A percentile compares a stretch with the other conserved stretches of the same genome.
Evolutionary conservation across 208 protist species (phyloP).

Genomic region (Herpetomonas samuelpessoai): DNA sequence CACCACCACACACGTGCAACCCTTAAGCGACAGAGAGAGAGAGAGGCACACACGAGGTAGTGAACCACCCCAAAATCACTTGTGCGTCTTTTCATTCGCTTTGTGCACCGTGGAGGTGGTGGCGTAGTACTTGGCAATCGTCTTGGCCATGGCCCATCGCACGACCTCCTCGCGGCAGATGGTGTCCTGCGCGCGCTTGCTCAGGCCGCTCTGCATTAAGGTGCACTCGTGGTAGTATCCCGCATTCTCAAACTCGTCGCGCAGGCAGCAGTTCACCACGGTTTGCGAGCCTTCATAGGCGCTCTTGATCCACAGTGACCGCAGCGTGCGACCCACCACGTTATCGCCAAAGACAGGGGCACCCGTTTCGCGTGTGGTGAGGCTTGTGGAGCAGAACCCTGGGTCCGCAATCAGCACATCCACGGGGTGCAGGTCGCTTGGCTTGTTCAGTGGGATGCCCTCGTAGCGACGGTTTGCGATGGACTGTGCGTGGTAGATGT

Average conservation of each 20-base stretch:
- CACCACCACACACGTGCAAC: too few relatives aligned
- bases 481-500: slow-evolving; percentile 77
- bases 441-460: slow-evolving; percentile 54
- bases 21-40: too few relatives aligned
- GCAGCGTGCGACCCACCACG: slow-evolving; percentile 48
- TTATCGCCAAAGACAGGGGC: slow-evolving; percentile 43
- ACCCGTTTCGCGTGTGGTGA: slow-evolving; percentile 29
- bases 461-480: slow-evolving; percentile 70
- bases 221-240: slow-evolving; percentile 77
- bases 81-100: not conserved
- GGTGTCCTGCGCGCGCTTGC: slow-evolving; percentile 51
- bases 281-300: slow-evolving; percentile 75
- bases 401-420: slow-evolving; percentile 69
- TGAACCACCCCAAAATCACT: not conserved
- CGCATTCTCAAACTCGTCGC: slow-evolving; percentile 55
- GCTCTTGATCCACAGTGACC: slow-evolving; percentile 70
- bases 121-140: slow-evolving; percentile 79
- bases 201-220: slow-evolving; percentile 63
- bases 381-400: slow-evolving; percentile 60
- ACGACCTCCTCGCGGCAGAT: slow-evolving; percentile 60
- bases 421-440: slow-evolving; percentile 58
- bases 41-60: too few relatives aligned
- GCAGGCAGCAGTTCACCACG: slow-evolving; percentile 69
- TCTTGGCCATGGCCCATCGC: slow-evolving; percentile 80
- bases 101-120: slow-evolving; percentile 2